A percentile compares a stretch with the other conserved stretches of the same genome.
phyloP scores from a whole-genome alignment of 106 monocot species.

The Posidonia australis region DNA sequence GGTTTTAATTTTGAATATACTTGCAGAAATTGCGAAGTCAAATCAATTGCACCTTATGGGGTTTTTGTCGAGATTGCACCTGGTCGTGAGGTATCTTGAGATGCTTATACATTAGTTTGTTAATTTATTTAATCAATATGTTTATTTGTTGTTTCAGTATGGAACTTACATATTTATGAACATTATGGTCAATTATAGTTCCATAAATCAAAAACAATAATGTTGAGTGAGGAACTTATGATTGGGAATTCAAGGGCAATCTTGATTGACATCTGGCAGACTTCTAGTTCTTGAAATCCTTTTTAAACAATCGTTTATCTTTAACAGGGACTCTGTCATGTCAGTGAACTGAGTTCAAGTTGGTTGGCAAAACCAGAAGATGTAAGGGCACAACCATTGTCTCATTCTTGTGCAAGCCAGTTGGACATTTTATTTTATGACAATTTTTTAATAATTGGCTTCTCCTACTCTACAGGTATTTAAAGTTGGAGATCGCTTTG shows the following conservation, averaged over 20 bases:
- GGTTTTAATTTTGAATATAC: neutral
- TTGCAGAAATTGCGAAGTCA: slow-evolving; percentile 80
- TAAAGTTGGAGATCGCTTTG: slow-evolving; percentile 78
- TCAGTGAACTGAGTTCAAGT: slow-evolving; percentile 86
- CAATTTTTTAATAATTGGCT: neutral
- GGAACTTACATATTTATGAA: neutral
- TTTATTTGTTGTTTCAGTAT: neutral
- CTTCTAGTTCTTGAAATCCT: neutral
- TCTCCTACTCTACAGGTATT: slow-evolving; percentile 35
- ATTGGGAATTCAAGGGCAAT: neutral
- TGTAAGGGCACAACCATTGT: slow-evolving; percentile 31
- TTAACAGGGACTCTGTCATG: slow-evolving; percentile 87
- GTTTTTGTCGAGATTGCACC: slow-evolving; percentile 97
- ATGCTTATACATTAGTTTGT: neutral
- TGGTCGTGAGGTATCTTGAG: slow-evolving; percentile 64
- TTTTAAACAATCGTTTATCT: neutral
- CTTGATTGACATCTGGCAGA: neutral
- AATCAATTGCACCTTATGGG: slow-evolving; percentile 85
- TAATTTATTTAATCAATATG: neutral
- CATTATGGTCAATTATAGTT: too few relatives aligned
- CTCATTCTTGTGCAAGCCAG: neutral
- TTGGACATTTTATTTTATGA: neutral
- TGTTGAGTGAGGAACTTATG: neutral
- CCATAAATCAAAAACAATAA: too few relatives aligned
- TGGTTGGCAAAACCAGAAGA: slow-evolving; percentile 91